Evolutionary conservation across 345 rosid genomes (phyloP).

Genomic region (Syzygium aqueum): DNA sequence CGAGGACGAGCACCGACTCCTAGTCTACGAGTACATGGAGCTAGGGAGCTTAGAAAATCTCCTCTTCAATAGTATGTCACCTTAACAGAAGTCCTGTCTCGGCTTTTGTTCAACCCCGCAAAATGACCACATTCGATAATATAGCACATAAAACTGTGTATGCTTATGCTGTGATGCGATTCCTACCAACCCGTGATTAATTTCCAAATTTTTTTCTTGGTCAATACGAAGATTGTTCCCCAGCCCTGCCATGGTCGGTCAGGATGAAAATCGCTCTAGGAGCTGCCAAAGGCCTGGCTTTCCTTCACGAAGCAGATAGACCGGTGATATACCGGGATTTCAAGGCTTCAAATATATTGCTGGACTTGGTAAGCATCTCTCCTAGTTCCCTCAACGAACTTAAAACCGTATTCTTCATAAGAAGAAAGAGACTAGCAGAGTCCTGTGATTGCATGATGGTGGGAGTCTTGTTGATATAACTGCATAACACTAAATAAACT

Average conservation of each 20-base stretch:
- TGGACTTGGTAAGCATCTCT: conserved; percentile 46
- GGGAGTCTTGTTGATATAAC: neutral
- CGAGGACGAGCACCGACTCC: conserved; percentile 60
- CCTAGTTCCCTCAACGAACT: neutral
- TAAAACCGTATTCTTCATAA: neutral
- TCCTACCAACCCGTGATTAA: neutral
- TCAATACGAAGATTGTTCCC: neutral
- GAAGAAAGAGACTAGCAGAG: neutral
- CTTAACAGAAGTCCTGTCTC: neutral
- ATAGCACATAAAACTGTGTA: neutral
- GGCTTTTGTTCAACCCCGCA: neutral
- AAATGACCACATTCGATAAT: neutral
- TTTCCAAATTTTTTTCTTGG: neutral
- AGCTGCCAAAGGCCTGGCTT: conserved; percentile 77
- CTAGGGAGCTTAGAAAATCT: conserved; percentile 75
- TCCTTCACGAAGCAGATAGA: conserved; percentile 62
- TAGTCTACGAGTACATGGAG: conserved; percentile 68
- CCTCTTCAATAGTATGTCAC: conserved; percentile 52
- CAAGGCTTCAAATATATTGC: conserved; percentile 62
- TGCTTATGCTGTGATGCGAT: neutral
- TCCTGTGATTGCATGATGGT: neutral
- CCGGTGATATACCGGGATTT: conserved; percentile 78
- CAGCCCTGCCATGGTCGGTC: conserved; percentile 55
- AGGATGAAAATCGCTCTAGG: conserved; percentile 77
- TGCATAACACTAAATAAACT: neutral